phyloP scores from a whole-genome alignment of 805 yeast species.

The Kodamaea lidongshanica region DNA sequence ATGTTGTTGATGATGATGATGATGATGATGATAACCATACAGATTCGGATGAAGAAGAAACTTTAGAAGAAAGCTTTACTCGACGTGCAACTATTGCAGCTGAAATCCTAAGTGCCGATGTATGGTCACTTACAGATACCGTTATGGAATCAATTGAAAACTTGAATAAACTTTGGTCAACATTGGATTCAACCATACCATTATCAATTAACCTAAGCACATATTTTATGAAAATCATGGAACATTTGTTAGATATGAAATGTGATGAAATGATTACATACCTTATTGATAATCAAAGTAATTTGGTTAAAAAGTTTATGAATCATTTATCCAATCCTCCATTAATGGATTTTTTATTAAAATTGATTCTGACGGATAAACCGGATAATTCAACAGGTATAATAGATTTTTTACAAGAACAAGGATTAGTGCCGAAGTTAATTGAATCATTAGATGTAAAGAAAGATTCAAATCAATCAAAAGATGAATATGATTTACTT shows the following conservation, averaged over 20 bases:
- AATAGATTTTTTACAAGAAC: conserved; percentile 39
- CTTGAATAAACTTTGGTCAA: conserved; percentile 69
- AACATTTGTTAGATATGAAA: conserved; percentile 46
- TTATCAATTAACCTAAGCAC: conserved; percentile 74
- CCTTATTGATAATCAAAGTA: conserved; percentile 38
- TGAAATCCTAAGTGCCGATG: conserved; percentile 84
- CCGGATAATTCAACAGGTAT: conserved; percentile 44
- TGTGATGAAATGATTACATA: conserved; percentile 43
- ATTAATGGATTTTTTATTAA: conserved; percentile 40
- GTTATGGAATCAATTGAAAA: conserved; percentile 69
- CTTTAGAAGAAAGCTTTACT: conserved; percentile 27
- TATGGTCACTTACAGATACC: conserved; percentile 89
- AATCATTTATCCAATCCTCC: conserved; percentile 42
- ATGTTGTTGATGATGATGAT: conserved; percentile 9
- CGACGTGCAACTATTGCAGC: conserved; percentile 54
- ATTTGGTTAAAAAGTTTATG: conserved; percentile 36
- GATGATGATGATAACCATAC: conserved; percentile 11
- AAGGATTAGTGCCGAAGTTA: conserved; percentile 30
- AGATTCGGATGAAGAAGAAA: conserved; percentile 19
- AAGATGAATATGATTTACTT: conserved; percentile 14
- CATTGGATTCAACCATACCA: conserved; percentile 63
- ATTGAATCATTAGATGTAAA: conserved; percentile 28
- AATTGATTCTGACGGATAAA: conserved; percentile 41
- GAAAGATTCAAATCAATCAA: conserved; percentile 6
- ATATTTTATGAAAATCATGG: conserved; percentile 87